Percentiles rank a stretch among this genome's conserved stretches.
phyloP scores from a whole-genome alignment of 2,329 filamentous ascomycete genomes.

The Botrytis aclada region DNA sequence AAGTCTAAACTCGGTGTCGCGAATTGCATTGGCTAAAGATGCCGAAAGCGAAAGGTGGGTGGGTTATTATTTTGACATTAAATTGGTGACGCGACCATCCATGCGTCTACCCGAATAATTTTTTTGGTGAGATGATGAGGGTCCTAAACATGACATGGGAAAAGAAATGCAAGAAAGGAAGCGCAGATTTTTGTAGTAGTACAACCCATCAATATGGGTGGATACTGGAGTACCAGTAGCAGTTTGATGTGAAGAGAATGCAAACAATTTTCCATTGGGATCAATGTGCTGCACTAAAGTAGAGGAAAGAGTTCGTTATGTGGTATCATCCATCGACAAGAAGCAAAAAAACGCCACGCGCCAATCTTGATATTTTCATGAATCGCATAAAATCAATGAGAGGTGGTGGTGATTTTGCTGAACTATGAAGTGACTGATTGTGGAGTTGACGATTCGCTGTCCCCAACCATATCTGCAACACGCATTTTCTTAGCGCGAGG shows the following conservation, averaged over 20 bases:
- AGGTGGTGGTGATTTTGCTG: conserved; percentile 9
- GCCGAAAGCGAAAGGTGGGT: conserved; percentile 14
- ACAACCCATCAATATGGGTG: conserved; percentile 13
- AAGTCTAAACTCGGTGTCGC: background rate
- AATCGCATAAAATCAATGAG: conserved; percentile 12
- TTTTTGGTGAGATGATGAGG: conserved; percentile 10
- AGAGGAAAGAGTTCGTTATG: conserved; percentile 25
- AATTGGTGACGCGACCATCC: conserved; percentile 18
- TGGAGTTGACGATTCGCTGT: conserved; percentile 37
- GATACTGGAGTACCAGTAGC: conserved; percentile 4
- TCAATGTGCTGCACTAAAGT: background rate
- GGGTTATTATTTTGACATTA: conserved; percentile 21
- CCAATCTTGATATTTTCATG: conserved; percentile 16
- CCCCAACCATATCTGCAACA: conserved; percentile 47
- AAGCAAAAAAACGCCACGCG: conserved; percentile 20
- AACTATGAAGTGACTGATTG: conserved; percentile 32
- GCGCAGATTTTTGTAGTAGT: conserved; percentile 17
- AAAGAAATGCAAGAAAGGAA: conserved; percentile 16
- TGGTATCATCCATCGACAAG: conserved; percentile 29
- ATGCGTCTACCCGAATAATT: conserved; percentile 13
- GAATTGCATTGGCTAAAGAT: background rate
- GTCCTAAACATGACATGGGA: background rate
- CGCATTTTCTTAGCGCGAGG: conserved; percentile 54
- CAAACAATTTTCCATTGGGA: background rate
- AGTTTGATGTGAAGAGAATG: conserved; percentile 8